Evolutionary conservation across 441 rosid species (phyloP), one percentile per base, ranked within the genome.

Genomic region (Heliophila coronopifolia): DNA sequence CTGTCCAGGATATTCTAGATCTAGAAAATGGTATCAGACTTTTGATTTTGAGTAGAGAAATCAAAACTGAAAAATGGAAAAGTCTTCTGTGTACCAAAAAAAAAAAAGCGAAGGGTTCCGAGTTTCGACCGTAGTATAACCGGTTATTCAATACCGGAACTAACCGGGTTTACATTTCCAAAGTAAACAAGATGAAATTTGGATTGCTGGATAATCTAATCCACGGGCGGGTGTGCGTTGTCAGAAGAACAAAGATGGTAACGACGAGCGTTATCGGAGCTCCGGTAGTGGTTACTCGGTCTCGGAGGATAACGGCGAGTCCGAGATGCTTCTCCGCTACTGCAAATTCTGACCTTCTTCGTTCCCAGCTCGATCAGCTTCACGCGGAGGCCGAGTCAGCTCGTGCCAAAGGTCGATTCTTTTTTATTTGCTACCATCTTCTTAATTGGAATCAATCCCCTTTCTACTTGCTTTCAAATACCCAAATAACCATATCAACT

Each of bases 341-440:
- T 25, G 14, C 31, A 9, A 72, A 65, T 25, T 63, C 85, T 0
- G 82, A 73, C 12, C 76, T 70, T 54, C 83, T 83, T 17, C 83
- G 87, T 15, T 36, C 69, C 35, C 77, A 77, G 51, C 82, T 86
- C 45, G 85, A 81, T 68, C 77, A 54, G 45, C 89, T 82, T 22
- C 85, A 75, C 62, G 67, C 73, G 4, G 96, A 88, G 70, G 85
- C 94, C 3, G 75, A 78, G 45, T 66, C 64, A 50, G 58, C 89
- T 61, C 74, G 86, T 51, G 67, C 78, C 40, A 80, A 84, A 78
- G 94, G 96, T 78, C 33, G 10, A 23, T 9, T 17, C 31, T 64
- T 27, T 50, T n/a, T n/a, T n/a, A 43, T 19, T 2, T 18, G 24
- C 44, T 46, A 30, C 27, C 22, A 15, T 55, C 42, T 8, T 22